Evolutionary conservation across 441 rosid species (phyloP).

Genomic region (Erodium moschatum): DNA sequence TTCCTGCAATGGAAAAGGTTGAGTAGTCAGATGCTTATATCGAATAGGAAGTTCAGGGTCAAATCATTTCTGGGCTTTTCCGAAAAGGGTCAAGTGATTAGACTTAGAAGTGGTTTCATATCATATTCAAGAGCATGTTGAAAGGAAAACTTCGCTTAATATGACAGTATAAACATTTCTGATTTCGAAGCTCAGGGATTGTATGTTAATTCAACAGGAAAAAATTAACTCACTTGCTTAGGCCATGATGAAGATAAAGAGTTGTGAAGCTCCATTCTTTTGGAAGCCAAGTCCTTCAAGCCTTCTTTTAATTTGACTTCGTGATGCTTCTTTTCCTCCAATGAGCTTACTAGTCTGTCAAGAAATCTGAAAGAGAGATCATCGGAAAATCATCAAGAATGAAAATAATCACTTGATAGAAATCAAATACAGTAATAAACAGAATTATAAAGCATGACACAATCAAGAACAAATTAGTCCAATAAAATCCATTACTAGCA

Average conservation of each 20-base stretch:
- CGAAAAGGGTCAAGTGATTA: not conserved
- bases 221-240: conserved; percentile 47
- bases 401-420: conserved; percentile 4
- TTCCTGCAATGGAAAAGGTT: conserved; percentile 44
- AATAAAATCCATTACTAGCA: not conserved
- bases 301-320: conserved; percentile 74
- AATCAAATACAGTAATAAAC: conserved; percentile 1
- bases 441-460: not conserved
- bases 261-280: conserved; percentile 87
- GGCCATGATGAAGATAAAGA: conserved; percentile 88
- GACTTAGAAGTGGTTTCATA: not conserved
- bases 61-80: not conserved
- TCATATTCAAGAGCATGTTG: not conserved
- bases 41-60: not conserved
- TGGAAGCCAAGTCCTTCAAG: conserved; percentile 63
- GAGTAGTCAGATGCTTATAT: conserved; percentile 7
- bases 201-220: conserved; percentile 12
- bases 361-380: conserved; percentile 50
- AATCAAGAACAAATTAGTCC: not conserved
- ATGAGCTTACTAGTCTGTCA: conserved; percentile 67
- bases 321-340: conserved; percentile 85
- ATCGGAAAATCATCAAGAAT: conserved; percentile 8
- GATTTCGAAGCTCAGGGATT: conserved; percentile 6
- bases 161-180: not conserved
- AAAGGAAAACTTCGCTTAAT: not conserved